Base-by-base conservation (phyloP, 139 green algal species). In the Coccomyxa sp. region DNA sequence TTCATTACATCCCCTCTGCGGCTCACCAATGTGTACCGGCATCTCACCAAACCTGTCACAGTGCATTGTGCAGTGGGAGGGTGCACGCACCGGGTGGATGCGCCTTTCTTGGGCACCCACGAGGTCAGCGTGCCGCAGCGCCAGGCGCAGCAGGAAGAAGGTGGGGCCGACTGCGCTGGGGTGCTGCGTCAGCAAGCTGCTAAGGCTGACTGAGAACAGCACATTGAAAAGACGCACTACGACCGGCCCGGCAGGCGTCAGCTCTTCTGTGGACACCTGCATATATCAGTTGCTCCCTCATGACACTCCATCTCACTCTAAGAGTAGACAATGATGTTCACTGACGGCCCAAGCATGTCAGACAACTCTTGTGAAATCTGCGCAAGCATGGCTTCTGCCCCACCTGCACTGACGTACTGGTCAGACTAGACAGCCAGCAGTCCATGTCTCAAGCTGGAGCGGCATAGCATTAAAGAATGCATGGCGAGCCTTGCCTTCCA, bases 81-180 rank as follows among this genome's bases (percentile, higher is more conserved):
- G 16, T 29, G 14, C 12, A 58, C 44, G 14, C 16, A 29, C 44
- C 12, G 16, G 44, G 16, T 16, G 16, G 44, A 58, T 16, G 44
- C 44, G 12, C 44, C 14, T 58, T 12, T 12, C 12, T 16, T 12
- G 14, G 16, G 44, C 44, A 58, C 44, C 12, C 44, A 12, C 44
- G 44, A 29, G 44, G 44, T 16, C 14, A 12, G 44, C 44, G 44
- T 37, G 31, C 69, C 79, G 8, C 22, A 24, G 70, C 70, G 73
- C 69, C 68, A 68, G 35, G 39, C 38, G 78, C 73, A 93, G 78
- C 68, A 95, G 86, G 36, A 88, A 86, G 82, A 93, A 93, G 55
- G 80, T 81, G 3, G 89, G 68, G 7, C 82, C 85, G 4, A 55
- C 78, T 29, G 91, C 86, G 36, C 90, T 86, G 39, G 91, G 88